Evolutionary conservation across 345 rosid species (phyloP), one percentile per base, ranked within the genome.

Genomic region (Boechera divaricarpa): DNA sequence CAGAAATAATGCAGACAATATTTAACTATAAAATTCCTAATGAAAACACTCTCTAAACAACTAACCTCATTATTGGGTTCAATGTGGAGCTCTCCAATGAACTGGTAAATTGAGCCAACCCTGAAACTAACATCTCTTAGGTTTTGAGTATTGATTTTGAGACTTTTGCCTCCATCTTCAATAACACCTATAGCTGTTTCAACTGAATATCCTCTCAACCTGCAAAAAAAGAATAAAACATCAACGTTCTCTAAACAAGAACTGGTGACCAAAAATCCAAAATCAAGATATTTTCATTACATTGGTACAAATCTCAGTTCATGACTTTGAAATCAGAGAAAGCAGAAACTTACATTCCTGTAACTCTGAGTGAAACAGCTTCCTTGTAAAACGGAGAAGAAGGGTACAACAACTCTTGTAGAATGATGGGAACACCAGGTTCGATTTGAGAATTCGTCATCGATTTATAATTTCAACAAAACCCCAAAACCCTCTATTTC

Each of bases 41-140:
- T 53, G 58, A 39, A 39, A 39, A 39, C 10, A 39, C 51, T 44
- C n/a, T 44, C n/a, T 47, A 47, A 48, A 53, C 28, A 61, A 28
- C 28, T 13, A 69, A 92, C 98, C 89, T 87, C 87, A 45, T 85
- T 76, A 31, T 81, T 77, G 5, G 83, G 83, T 57, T 82, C 82
- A 74, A 90, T 79, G 67, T 60, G 82, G 73, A 90, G 94, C 87
- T 94, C 99, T 5, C 99, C 98, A 11, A 92, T 92, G 78, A 86
- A 86, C 67, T 89, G 97, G 78, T 88, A 90, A 63, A 77, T 58
- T 7, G 96, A 94, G 54, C 91, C 90, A 42, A 83, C 78, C 29
- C 82, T 87, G 12, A 94, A 89, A 74, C 84, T 78, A 77, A 92
- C 80, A 75, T 90, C 95, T 75, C 96, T 84, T 59, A 89, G 52